These are phyloP conservation scores for Phialophora tarda DNA, from an alignment of 2,329 filamentous ascomycete genomes.

Conservation along the genomic window DNA sequence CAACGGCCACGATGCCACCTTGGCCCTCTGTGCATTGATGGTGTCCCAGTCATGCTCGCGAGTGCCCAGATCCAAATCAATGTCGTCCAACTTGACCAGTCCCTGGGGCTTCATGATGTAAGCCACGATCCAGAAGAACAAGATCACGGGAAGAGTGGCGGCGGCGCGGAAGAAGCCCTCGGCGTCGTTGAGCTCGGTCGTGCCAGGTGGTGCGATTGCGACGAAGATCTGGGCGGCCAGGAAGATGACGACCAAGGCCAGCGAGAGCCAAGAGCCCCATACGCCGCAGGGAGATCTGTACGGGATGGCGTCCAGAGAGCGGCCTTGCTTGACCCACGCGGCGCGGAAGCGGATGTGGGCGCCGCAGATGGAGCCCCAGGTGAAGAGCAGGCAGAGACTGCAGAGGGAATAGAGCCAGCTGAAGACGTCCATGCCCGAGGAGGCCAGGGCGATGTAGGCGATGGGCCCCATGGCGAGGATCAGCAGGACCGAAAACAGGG, in stretches of 20 bases:
- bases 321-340: slow-evolving; percentile 74
- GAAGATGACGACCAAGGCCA: slow-evolving; percentile 75
- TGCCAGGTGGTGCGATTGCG: slow-evolving; percentile 57
- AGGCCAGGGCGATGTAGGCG: slow-evolving; percentile 46
- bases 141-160: slow-evolving; percentile 13
- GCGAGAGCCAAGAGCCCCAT: slow-evolving; percentile 78
- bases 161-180: slow-evolving; percentile 18
- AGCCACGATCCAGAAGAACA: slow-evolving; percentile 58
- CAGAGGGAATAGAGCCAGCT: slow-evolving; percentile 69
- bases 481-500: slow-evolving; percentile 48
- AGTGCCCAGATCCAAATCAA: slow-evolving; percentile 70
- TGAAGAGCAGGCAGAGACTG: slow-evolving; percentile 66
- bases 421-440: slow-evolving; percentile 58
- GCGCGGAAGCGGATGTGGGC: slow-evolving; percentile 86
- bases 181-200: slow-evolving; percentile 11
- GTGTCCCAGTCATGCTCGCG: slow-evolving; percentile 69
- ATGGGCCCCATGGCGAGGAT: slow-evolving; percentile 49
- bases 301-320: slow-evolving; percentile 74
- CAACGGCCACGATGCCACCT: slow-evolving; percentile 18
- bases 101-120: slow-evolving; percentile 69
- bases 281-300: slow-evolving; percentile 81
- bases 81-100: slow-evolving; percentile 64
- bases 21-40: slow-evolving; percentile 56
- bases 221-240: slow-evolving; percentile 88
- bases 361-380: slow-evolving; percentile 68